Conservation (phyloP, 2,329 filamentous ascomycete genomes). For the Aspergillus fructus region DNA sequence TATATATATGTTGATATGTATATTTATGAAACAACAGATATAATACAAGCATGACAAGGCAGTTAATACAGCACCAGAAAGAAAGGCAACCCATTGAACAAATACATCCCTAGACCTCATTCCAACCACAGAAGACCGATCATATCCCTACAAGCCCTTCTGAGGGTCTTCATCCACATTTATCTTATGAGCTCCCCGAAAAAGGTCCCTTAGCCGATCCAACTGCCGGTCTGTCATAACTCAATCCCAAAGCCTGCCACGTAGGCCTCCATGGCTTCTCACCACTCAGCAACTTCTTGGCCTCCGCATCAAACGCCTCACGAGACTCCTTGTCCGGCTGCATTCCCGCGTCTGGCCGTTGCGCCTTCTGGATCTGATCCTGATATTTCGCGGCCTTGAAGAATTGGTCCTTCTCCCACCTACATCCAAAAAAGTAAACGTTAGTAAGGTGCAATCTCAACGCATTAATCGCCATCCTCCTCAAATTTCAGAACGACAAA, state of each 20-base stretch:
- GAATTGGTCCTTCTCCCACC: conserved; percentile 64
- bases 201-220: conserved; percentile 15
- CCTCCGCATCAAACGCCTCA: conserved; percentile 57
- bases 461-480: neutral
- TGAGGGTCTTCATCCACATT: neutral
- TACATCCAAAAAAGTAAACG: conserved; percentile 26
- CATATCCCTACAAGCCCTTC: neutral
- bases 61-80: conserved; percentile 10
- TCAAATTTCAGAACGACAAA: neutral
- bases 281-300: conserved; percentile 61
- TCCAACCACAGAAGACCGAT: neutral
- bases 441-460: conserved; percentile 4
- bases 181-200: conserved; percentile 14
- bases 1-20: neutral
- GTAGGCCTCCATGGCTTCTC: conserved; percentile 61
- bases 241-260: conserved; percentile 45
- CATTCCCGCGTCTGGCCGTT: conserved; percentile 36
- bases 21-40: conserved; percentile 9
- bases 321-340: conserved; percentile 41
- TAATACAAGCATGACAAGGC: conserved; percentile 8
- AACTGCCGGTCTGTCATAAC: conserved; percentile 32
- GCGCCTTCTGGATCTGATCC: conserved; percentile 40
- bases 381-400: conserved; percentile 53
- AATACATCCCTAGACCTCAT: neutral
- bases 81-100: neutral